Percentiles rank a stretch among this genome's conserved stretches.
These are phyloP conservation scores for Sphagnum fallax DNA, from an alignment of 228 moss, liverwort and hornwort genomes.

Conservation along the genomic window DNA sequence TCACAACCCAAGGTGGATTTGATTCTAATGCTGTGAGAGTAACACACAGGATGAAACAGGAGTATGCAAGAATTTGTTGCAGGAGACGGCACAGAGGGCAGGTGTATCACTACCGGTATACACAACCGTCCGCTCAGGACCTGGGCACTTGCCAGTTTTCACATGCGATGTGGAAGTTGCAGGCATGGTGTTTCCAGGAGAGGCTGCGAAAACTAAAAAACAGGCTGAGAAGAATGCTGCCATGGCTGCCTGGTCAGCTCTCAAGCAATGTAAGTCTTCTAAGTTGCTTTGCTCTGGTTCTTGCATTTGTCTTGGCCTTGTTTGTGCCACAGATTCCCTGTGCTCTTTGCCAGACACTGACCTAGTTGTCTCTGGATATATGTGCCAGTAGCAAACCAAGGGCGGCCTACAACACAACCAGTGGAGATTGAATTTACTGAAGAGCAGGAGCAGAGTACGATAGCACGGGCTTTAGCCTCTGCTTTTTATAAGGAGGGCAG, in stretches of 20 bases:
- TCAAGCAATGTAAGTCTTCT: constrained; percentile 68
- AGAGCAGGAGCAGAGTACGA: constrained; percentile 97
- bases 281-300: too few relatives aligned
- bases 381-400: constrained; percentile 54
- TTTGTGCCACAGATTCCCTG: too few relatives aligned
- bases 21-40: too few relatives aligned
- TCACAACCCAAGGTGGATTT: too few relatives aligned
- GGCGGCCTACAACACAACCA: constrained; percentile 35
- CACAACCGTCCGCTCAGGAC: constrained; percentile 88
- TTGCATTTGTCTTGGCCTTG: too few relatives aligned
- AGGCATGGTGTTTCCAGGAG: constrained; percentile 79
- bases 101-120: constrained; percentile 87
- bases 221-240: constrained; percentile 71
- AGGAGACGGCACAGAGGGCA: constrained; percentile 98
- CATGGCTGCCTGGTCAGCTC: constrained; percentile 95
- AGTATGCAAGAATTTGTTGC: constrained; percentile 94
- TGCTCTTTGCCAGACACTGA: too few relatives aligned
- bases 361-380: background rate
- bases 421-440: constrained; percentile 81
- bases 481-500: constrained; percentile 55
- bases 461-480: constrained; percentile 80
- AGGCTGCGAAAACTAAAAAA: constrained; percentile 83
- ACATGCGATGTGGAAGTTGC: constrained; percentile 93
- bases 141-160: constrained; percentile 97
- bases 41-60: constrained; percentile 67